Percentiles rank a stretch among this genome's conserved stretches.
Evolutionary conservation across 129 eudicot genomes (phyloP).

Genomic region (Apium graveolens): DNA sequence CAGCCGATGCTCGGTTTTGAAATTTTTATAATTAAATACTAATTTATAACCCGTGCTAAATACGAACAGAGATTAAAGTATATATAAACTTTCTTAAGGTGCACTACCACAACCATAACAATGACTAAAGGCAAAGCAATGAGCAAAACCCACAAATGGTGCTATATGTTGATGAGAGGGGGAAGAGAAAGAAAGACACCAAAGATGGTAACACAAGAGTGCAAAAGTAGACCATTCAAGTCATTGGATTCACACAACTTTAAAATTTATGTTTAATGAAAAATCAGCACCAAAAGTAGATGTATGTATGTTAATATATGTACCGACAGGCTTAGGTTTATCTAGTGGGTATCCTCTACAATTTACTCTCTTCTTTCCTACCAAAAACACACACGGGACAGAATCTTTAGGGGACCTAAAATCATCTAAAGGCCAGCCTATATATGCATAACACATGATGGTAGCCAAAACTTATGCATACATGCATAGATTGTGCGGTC

Average conservation of each 20-base stretch:
- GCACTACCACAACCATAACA: background rate
- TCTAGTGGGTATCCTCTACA: background rate
- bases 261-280: background rate
- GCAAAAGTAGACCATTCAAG: background rate
- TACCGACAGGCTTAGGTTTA: background rate
- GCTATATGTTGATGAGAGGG: background rate
- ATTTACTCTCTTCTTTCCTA: background rate
- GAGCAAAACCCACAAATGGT: background rate
- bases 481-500: background rate
- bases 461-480: background rate
- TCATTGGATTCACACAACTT: background rate
- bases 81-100: too few relatives aligned
- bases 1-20: too few relatives aligned
- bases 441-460: background rate
- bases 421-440: conserved; percentile 11
- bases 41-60: too few relatives aligned
- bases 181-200: background rate
- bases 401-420: conserved; percentile 12
- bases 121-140: background rate
- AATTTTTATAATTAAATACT: too few relatives aligned
- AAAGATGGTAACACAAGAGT: background rate
- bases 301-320: conserved; percentile 1
- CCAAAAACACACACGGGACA: conserved; percentile 4
- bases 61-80: too few relatives aligned
- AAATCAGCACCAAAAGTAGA: background rate